Base-by-base conservation (phyloP, 2,329 filamentous ascomycete species). In the Falciphora oryzae region DNA sequence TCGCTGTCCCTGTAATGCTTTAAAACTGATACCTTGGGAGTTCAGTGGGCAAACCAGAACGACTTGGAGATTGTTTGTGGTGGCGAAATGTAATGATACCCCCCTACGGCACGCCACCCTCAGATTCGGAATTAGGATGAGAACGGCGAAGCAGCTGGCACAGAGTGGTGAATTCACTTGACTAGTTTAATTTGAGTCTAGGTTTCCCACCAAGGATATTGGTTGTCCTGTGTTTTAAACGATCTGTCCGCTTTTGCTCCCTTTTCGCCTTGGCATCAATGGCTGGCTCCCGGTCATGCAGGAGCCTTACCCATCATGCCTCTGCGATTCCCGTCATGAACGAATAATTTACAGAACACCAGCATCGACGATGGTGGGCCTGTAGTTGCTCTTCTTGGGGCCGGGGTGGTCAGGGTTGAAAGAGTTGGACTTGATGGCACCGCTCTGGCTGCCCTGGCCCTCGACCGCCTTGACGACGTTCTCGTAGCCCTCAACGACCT, bases 381-480 rank as follows among this genome's bases (percentile, higher is more conserved):
- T 69, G 56, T 62, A 25, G 25, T 53, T 53, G 22, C 14, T 3
- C 38, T 44, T 44, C 38, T 18, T 44, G 38, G 14, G 14, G 38
- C 86, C 86, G 70, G 75, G 79, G 67, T 80, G 74, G 70, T 82
- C 77, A 69, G 89, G 89, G 74, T 53, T 53, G 44, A 18, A 53
- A 8, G 6, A 1, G 22, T 81, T 84, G 77, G 83, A 85, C 74
- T 83, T 80, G 75, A 87, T 78, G 66, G 79, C 75, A 66, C 87
- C 87, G 73, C 75, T 81, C 69, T 78, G 72, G 66, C 79, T 81
- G 72, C 86, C 87, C 64, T 80, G 83, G 64, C 83, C 83, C 82
- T 89, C 87, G 57, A 89, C 74, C 66, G 84, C 80, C 79, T 80
- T 83, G 77, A 89, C 85, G 65, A 88, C 69, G 59, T 77, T 69